Conservation (phyloP, 139 green algal genomes). For the Auxenochlorella pyrenoidosa region DNA sequence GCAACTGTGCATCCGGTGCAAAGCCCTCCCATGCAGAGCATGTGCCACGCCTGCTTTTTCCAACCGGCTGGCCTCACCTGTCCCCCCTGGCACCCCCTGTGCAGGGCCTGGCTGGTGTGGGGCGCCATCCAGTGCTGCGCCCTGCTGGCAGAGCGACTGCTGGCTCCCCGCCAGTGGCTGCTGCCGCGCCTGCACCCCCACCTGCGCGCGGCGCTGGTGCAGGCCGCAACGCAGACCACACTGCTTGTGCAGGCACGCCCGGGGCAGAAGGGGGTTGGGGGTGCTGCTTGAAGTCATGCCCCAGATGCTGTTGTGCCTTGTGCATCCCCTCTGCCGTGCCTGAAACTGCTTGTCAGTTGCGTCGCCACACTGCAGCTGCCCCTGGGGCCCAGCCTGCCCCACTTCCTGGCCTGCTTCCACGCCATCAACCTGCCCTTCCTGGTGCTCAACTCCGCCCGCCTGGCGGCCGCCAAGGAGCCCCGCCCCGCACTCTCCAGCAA, state of each 20-base stretch:
- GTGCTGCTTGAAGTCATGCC: too few relatives aligned
- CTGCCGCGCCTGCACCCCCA: constrained; percentile 8
- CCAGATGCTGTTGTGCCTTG: too few relatives aligned
- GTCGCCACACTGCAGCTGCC: background rate
- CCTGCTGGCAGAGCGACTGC: background rate
- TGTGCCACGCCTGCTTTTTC: too few relatives aligned
- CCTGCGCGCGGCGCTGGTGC: constrained; percentile 6
- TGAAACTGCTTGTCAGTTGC: background rate
- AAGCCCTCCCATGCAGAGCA: too few relatives aligned
- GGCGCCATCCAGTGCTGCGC: constrained; percentile 19
- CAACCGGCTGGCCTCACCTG: too few relatives aligned
- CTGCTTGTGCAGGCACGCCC: constrained; percentile 19
- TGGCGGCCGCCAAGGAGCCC: background rate
- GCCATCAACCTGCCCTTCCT: constrained; percentile 28
- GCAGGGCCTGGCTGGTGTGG: constrained; percentile 31
- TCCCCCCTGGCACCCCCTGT: background rate
- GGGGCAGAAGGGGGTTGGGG: too few relatives aligned
- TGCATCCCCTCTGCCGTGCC: background rate
- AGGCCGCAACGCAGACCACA: constrained; percentile 17
- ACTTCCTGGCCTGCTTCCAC: constrained; percentile 19
- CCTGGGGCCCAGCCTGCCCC: background rate
- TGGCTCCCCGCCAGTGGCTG: background rate
- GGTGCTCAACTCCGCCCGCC: background rate
- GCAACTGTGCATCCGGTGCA: too few relatives aligned
- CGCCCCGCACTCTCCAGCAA: background rate